Percentiles rank a stretch among this genome's conserved stretches.
phyloP scores from a whole-genome alignment of 176 grass and related monocot genomes.

The Phoenix roebelenii region DNA sequence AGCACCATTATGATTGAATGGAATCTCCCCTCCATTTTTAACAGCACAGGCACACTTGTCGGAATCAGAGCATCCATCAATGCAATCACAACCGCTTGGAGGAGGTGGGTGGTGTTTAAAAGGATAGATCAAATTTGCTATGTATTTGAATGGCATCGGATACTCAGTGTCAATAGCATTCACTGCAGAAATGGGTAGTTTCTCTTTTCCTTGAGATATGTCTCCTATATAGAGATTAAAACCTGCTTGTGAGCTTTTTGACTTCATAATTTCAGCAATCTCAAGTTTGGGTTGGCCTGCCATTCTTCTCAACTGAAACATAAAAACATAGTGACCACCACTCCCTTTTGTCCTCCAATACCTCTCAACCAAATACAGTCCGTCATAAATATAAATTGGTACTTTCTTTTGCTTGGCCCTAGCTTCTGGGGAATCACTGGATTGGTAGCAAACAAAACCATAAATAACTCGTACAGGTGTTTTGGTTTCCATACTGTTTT shows the following conservation, averaged over 20 bases:
- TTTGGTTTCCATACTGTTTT: slow-evolving; percentile 70
- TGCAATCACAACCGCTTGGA: slow-evolving; percentile 44
- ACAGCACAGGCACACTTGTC: slow-evolving; percentile 48
- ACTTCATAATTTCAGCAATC: slow-evolving; percentile 41
- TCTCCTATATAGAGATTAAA: slow-evolving; percentile 45
- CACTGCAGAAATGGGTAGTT: slow-evolving; percentile 54
- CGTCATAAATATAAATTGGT: slow-evolving; percentile 54
- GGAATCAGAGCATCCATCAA: slow-evolving; percentile 53
- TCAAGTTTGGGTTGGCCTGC: slow-evolving; percentile 49
- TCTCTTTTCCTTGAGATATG: slow-evolving; percentile 65
- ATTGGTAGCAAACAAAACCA: slow-evolving; percentile 19
- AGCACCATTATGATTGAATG: slow-evolving; percentile 51
- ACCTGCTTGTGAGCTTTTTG: slow-evolving; percentile 24
- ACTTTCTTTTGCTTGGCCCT: slow-evolving; percentile 47
- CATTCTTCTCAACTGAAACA: slow-evolving; percentile 63
- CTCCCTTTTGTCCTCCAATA: slow-evolving; percentile 51
- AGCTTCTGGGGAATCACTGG: slow-evolving; percentile 9
- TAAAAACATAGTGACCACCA: slow-evolving; percentile 33
- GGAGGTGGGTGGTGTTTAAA: slow-evolving; percentile 21
- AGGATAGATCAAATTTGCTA: slow-evolving; percentile 35
- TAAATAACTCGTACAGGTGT: slow-evolving; percentile 76
- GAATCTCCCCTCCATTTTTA: slow-evolving; percentile 70
- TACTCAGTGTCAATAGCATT: slow-evolving; percentile 50
- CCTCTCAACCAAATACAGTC: slow-evolving; percentile 71
- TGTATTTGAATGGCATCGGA: slow-evolving; percentile 48